Conservation (phyloP, 495 filamentous ascomycete species). For the Penicillium psychrofluorescens region DNA sequence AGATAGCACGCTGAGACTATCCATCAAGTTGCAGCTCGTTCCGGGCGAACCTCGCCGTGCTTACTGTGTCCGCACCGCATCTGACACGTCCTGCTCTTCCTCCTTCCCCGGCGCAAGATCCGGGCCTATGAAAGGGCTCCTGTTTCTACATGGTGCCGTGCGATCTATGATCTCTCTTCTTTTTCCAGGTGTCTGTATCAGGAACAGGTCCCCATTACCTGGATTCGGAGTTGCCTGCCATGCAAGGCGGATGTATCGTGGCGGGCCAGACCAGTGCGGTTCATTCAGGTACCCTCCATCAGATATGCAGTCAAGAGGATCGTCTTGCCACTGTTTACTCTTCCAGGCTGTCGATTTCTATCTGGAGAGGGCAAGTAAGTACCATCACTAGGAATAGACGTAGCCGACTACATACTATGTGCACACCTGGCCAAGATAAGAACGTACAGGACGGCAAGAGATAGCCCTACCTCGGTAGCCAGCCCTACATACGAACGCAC, state of each 20-base stretch:
- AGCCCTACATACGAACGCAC: too few species aligned
- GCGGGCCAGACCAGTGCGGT: slow-evolving; percentile 6
- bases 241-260: slow-evolving; percentile 17
- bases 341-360: too few species aligned
- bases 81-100: slow-evolving; percentile 16
- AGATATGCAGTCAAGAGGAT: not conserved
- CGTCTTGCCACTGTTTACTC: too few species aligned
- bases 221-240: slow-evolving; percentile 16
- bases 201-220: slow-evolving; percentile 13
- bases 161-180: not conserved
- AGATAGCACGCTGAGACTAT: slow-evolving; percentile 11
- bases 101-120: slow-evolving; percentile 1
- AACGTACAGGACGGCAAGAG: too few species aligned
- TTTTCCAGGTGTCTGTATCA: not conserved
- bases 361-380: too few species aligned
- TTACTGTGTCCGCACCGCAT: slow-evolving; percentile 10
- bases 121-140: slow-evolving; percentile 11
- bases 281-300: slow-evolving; percentile 17
- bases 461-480: too few species aligned
- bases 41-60: not conserved
- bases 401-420: too few species aligned
- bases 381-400: too few species aligned
- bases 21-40: slow-evolving; percentile 8
- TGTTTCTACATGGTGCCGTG: slow-evolving; percentile 3
- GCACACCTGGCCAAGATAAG: too few species aligned